Base-by-base conservation (phyloP, 371 early-diverging fungal species). In the Mucor racemosus region DNA sequence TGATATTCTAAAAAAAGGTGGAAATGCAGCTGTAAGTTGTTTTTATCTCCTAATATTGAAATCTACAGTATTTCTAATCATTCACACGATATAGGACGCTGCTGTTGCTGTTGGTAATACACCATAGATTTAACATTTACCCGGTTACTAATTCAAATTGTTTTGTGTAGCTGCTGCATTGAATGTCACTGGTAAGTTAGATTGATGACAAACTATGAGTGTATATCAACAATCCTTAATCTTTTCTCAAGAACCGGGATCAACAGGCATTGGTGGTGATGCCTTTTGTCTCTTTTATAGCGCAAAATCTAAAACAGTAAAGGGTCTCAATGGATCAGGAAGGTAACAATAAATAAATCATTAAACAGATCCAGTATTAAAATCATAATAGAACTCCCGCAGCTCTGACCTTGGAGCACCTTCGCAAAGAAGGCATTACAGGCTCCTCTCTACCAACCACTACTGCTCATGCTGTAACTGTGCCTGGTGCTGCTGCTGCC, bases 181-280 rank as follows among this genome's bases (percentile, higher is more conserved):
- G 7, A 87, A 85, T 62, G 86, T 90, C 9, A 84, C 90, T 13
- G 91, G 86, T 80, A 72, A 66, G 56, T 31, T 31, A 44, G n/a
- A 35, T 31, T 15, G 5, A 54, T 31, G 41, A 35, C 41, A 40
- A 42, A 46, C 4, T 34, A 46, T 46, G 44, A 15, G 14, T 39
- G 11, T 53, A 53, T 53, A 19, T 53, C 19, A 21, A 7, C 26
- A 13, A 53, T 44, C 13, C 8, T 26, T 39, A 17, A 50, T 13
- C 7, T 56, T 41, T 31, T 38, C 15, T 7, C 38, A 56, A 85
- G 94, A 96, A 76, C 94, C 97, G 8, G 82, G 87, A 40, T 92
- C 92, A 0, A 94, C 95, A 15, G 97, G 97, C 10, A 88, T 96
- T 64, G 97, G 97, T 46, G 97, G 97, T 42, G 97, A 96, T 72